Evolutionary conservation across 805 yeast genomes (phyloP), one percentile per base, ranked within the genome.

Genomic region (Metschnikowia matae): DNA sequence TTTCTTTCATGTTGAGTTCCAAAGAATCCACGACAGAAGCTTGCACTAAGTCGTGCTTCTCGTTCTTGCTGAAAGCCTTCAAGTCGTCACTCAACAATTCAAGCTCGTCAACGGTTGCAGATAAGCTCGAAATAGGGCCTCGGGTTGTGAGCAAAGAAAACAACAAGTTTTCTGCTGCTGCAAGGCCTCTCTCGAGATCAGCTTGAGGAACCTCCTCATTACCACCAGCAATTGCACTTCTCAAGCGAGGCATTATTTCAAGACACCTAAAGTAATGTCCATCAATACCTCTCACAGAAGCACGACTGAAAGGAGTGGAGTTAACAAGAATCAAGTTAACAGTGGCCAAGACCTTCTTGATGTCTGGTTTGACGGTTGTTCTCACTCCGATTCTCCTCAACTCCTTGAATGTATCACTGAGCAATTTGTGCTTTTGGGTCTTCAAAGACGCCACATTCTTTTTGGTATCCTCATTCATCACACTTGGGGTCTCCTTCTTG

Each of bases 161-260:
- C 3, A 90, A 64, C 45, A 89, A 63, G 63, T 89, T 84, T 60
- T 92, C 97, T 2, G 82, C 71, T 7, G 83, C 82, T 7, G 90
- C 89, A 59, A 89, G 71, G 36, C 90, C 95, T 56, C 84, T 84
- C 53, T 82, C 86, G 31, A 87, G 78, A 62, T 87, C 95, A 2
- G 79, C 71, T 13, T 77, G 78, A 3, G 97, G 94, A 21, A 88
- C 82, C 58, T 89, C 97, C 6, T 81, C 85, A 7, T 83, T 78
- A 13, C 83, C 80, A 13, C 73, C 73, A 1, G 81, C 66, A 10
- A 84, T 82, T 2, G 87, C 70, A 17, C 84, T 78, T 60, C 96
- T 78, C 50, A 92, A 69, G 42, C 92, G 75, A 3, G 97, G 97
- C 40, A 92, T 66, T 26, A 91, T 62, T 58, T 94, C 98, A 35